Percentiles rank a stretch among this genome's conserved stretches.
Conservation (phyloP, 257 asterid species). For the Nicotiana obtusifolia region DNA sequence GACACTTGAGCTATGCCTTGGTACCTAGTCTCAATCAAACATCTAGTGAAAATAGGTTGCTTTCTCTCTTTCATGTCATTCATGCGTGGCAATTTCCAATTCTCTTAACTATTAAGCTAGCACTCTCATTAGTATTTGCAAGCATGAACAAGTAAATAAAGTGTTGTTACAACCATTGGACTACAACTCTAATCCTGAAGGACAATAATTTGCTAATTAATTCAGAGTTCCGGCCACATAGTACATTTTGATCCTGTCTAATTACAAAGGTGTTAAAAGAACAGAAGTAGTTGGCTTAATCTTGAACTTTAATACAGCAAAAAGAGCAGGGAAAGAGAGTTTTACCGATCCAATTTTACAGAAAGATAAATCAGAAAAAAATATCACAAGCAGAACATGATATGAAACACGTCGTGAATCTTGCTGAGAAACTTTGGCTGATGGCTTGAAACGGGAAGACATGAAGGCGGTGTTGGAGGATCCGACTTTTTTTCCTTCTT, state of each 20-base stretch:
- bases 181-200: background rate
- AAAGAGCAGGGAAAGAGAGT: background rate
- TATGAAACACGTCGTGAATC: conserved; percentile 59
- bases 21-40: conserved; percentile 9
- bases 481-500: conserved; percentile 50
- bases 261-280: background rate
- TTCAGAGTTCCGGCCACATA: background rate
- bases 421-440: conserved; percentile 56
- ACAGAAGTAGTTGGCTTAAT: background rate
- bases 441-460: conserved; percentile 52
- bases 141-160: background rate
- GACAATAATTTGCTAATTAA: background rate
- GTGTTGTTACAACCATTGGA: background rate
- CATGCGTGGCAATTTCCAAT: background rate
- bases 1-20: conserved; percentile 8
- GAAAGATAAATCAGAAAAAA: background rate
- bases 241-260: background rate
- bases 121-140: background rate
- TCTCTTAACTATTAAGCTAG: background rate
- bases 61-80: background rate
- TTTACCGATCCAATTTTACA: background rate
- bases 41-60: background rate
- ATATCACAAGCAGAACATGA: conserved; percentile 55
- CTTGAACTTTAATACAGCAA: background rate
- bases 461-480: conserved; percentile 44